phyloP scores from a whole-genome alignment of 495 filamentous ascomycete species.

The Aspergillus bridgeri region DNA sequence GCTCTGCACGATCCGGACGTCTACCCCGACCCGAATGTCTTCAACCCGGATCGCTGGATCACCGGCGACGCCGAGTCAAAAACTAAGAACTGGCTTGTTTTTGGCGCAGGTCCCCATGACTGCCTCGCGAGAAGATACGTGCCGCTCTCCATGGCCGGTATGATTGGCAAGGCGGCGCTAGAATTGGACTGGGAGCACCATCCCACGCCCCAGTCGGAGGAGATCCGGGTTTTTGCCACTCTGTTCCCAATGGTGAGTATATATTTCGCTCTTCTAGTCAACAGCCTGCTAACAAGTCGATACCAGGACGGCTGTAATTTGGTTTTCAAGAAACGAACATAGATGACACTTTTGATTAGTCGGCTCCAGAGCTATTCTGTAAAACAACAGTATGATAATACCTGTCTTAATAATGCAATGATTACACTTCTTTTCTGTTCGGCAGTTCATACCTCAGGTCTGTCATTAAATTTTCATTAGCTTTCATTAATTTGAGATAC shows the following conservation, averaged over 20 bases:
- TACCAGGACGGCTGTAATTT: conserved; percentile 57
- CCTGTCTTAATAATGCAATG: too few species aligned
- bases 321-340: conserved; percentile 49
- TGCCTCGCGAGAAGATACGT: conserved; percentile 89
- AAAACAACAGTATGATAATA: not conserved
- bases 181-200: conserved; percentile 83
- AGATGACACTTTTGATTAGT: conserved; percentile 1
- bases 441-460: too few species aligned
- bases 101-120: conserved; percentile 89
- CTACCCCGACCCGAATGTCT: conserved; percentile 79
- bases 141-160: conserved; percentile 73
- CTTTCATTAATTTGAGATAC: too few species aligned
- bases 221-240: conserved; percentile 94
- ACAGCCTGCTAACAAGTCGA: conserved; percentile 2
- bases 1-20: conserved; percentile 86
- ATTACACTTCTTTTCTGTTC: too few species aligned
- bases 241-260: conserved; percentile 84
- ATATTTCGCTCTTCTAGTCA: conserved; percentile 13
- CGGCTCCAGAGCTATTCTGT: not conserved
- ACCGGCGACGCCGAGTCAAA: conserved; percentile 85
- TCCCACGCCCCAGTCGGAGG: conserved; percentile 70
- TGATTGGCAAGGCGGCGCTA: conserved; percentile 85
- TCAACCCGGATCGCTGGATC: conserved; percentile 83
- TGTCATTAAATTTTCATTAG: too few species aligned
- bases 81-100: conserved; percentile 93